Evolutionary conservation across 768 basidiomycete genomes (phyloP), one percentile per base, ranked within the genome.

Genomic region (Kwoniella mangroviensis): DNA sequence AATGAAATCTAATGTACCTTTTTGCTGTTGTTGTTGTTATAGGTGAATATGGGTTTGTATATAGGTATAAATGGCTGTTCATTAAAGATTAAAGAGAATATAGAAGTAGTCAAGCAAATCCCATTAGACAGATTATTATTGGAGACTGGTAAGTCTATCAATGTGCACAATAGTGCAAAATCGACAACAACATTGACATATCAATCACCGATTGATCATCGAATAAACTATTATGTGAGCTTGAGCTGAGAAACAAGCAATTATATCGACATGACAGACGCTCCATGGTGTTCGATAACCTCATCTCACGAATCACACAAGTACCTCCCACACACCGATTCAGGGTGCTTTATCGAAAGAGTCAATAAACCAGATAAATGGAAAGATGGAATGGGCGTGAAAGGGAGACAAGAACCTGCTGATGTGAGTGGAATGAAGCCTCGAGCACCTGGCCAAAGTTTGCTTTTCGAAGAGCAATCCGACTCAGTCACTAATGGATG

Each of bases 51-150:
- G 88, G 91, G 91, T 1, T 89, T 93, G 79, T 87, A 89, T 78
- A 86, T 91, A 56, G 86, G 90, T 60, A 81, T 91, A 65, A 92
- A 92, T 70, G 91, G 91, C 2, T 93, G 92, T 75, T 89, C 89
- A 1, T 82, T 94, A 66, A 93, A 92, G 82, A 91, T 89, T 0
- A 85, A 86, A 49, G 87, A 88, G 62, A 91, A 90, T 75, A 82
- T 93, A 0, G 83, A 85, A 5, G 85, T 87, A 6, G 84, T 87
- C 10, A 87, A 86, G 72, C 75, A 84, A 4, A 87, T 93, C n/a
- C 88, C 85, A 11, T 85, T 87, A 6, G 87, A 89, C 28, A 84
- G 83, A 70, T 78, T 94, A 56, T 84, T 93, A 82, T 84, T 94
- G 7, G 92, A 94, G 79, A 92, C 91, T 45, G 92, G 92, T 89